Evolutionary conservation across 805 yeast species (phyloP), one percentile per base, ranked within the genome.

Genomic region (Kluyveromyces siamensis): DNA sequence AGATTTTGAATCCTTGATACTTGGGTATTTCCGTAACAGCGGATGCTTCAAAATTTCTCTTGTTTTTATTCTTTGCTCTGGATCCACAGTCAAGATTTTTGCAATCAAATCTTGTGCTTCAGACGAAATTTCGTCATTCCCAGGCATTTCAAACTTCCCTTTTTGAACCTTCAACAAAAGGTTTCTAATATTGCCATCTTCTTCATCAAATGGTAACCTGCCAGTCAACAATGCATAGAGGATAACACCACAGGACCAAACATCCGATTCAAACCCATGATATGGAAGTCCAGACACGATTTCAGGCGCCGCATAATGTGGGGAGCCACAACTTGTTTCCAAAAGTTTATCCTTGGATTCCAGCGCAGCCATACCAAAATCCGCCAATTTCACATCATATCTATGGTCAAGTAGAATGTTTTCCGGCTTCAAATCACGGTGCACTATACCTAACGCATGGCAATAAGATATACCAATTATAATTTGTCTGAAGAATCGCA

Each of bases 351-450:
- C 91, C 47, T 77, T 78, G 30, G 87, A 79, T 65, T 93, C 98
- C 42, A 93, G 71, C 7, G 99, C 98, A 16, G 99, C 99, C 99
- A 93, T 93, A 35, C 99, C 99, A 65, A 93, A 93, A 68, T 93
- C 99, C 9, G 99, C 99, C 55, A 93, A 88, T 66, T 93, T 93
- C 65, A 93, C 90, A 66, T 88, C 89, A 53, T 83, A 79, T 63
- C 87, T 77, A 62, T 83, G 82, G 69, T 90, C 98, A 40, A 90
- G 72, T 40, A 85, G 67, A 57, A 85, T 68, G 68, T 85, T 85
- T 62, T 85, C 95, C 2, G 95, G 95, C 61, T 85, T 85, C 58
- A 87, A 73, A 63, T 87, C 96, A 52, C 96, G 81, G 65, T 87
- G 96, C 52, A 95, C 88, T 57, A 87, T 87, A 63, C 87, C 87